Base-by-base conservation (phyloP, 2,329 filamentous ascomycete genomes). In the Neofusicoccum kwambonambiense region DNA sequence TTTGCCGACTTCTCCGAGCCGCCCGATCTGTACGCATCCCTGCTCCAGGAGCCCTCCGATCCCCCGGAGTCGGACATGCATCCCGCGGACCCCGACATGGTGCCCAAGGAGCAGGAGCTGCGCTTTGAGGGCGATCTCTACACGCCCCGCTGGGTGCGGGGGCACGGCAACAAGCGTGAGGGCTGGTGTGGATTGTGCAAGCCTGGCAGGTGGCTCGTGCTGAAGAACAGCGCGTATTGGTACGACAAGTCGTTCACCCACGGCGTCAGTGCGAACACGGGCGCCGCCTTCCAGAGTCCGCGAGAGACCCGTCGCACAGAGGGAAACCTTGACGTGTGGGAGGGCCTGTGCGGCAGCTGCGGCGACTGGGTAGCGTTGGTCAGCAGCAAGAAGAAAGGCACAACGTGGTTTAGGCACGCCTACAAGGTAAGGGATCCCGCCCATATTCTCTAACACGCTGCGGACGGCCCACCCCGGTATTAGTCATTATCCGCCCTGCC, bases 201-300 rank as follows among this genome's bases (percentile, higher is more conserved):
- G 75, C 90, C 91, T 2, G 91, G 91, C 2, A 84, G 91, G 57
- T 96, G 92, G 92, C 85, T 94, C 62, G 91, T 93, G 15, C 82
- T 96, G 66, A 96, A 95, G 81, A 95, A 96, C 79, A 93, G 90
- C 64, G 92, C 92, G 6, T 96, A 92, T 76, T 96, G 92, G 92
- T 96, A 96, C 77, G 92, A 96, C 80, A 94, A 95, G 82, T 91
- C 89, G 65, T 96, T 95, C 76, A 92, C 90, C 2, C 92, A 96
- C 73, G 92, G 92, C 57, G 92, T 96, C 75, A 92, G 90, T 73
- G 91, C 90, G 34, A 89, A 90, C 3, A 94, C 91, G 0, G 91
- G 92, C 27, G 88, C 85, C 68, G 87, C 89, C 3, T 94, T 95
- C 79, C 88, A 91, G 74, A 88, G 90, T 69, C 92, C 92, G 2